phyloP scores from a whole-genome alignment of 2,329 filamentous ascomycete genomes.

The Mariannaea elegans region DNA sequence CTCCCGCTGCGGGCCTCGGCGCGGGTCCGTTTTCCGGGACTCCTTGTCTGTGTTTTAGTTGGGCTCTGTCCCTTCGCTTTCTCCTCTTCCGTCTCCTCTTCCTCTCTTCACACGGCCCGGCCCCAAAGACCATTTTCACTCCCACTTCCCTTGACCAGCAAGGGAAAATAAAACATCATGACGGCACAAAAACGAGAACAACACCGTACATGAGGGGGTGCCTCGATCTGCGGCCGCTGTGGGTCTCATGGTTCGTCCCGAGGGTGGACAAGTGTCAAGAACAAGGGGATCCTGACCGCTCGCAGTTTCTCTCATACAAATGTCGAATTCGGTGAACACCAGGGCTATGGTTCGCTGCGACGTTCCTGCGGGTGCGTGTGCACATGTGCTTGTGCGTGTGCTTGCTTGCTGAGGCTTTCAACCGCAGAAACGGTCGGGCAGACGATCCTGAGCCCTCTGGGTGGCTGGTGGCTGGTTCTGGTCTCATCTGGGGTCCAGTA shows the following conservation, averaged over 20 bases:
- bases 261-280: constrained; percentile 49
- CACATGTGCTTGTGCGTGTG: constrained; percentile 8
- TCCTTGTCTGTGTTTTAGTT: constrained; percentile 14
- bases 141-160: constrained; percentile 21
- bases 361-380: constrained; percentile 12
- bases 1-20: constrained; percentile 43
- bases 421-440: background rate
- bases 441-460: background rate
- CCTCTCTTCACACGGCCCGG: background rate
- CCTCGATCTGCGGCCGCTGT: constrained; percentile 52
- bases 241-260: constrained; percentile 51
- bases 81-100: background rate
- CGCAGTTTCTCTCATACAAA: constrained; percentile 31
- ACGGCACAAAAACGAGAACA: constrained; percentile 4
- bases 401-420: constrained; percentile 2
- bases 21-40: constrained; percentile 19
- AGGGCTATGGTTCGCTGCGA: constrained; percentile 45
- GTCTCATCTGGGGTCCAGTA: background rate
- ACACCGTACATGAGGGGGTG: constrained; percentile 41
- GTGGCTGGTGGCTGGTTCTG: background rate
- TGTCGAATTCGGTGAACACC: constrained; percentile 48
- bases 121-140: constrained; percentile 23
- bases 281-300: constrained; percentile 44
- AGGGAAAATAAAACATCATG: constrained; percentile 8
- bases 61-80: background rate